Conservation (phyloP, 768 basidiomycete species). For the Cystofilobasidium ferigula region DNA sequence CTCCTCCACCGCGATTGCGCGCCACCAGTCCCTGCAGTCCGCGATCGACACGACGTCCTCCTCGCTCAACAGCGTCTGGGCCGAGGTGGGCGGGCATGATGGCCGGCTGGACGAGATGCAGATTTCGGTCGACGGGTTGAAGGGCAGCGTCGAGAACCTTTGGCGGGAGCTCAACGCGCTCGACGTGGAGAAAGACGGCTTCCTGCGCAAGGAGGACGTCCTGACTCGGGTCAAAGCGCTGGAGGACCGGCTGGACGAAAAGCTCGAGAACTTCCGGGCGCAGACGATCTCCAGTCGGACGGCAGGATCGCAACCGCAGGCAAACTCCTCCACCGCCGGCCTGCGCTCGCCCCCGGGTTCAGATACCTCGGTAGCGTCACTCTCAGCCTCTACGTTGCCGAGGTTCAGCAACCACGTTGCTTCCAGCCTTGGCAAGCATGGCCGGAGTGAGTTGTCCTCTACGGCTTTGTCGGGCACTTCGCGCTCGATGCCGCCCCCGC, state of each 20-base stretch:
- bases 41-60: background rate
- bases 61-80: conserved; percentile 3
- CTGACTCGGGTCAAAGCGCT: background rate
- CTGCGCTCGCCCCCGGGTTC: no score
- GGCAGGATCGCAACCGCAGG: no score
- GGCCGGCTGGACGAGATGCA: background rate
- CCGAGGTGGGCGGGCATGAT: background rate
- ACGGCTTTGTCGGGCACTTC: no score
- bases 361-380: no score
- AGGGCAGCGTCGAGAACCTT: conserved; percentile 2
- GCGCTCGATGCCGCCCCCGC: background rate
- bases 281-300: no score
- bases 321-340: no score
- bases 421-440: no score
- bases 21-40: background rate
- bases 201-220: background rate
- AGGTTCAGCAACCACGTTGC: no score
- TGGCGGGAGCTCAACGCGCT: background rate
- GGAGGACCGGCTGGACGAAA: background rate
- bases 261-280: background rate
- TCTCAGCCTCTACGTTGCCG: no score
- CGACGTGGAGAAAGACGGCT: background rate
- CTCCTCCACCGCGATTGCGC: background rate
- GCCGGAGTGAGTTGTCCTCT: no score
- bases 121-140: background rate